Percentiles rank a stretch among this genome's conserved stretches.
phyloP scores from a whole-genome alignment of 2,329 filamentous ascomycete genomes.

The Aspergillus floridensis region DNA sequence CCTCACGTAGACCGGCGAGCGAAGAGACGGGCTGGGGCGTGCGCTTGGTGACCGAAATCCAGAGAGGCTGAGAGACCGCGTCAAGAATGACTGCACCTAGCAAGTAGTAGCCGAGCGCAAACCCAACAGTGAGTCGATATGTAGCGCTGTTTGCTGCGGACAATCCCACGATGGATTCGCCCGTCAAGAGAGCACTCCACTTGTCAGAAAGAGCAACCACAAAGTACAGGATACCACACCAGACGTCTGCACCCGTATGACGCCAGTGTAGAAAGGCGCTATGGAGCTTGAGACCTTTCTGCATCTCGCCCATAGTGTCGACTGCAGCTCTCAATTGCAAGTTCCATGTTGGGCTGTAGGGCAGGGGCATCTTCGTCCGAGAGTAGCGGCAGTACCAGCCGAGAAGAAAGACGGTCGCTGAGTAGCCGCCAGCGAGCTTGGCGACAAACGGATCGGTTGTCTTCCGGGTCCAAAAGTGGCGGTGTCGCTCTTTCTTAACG shows the following conservation, averaged over 20 bases:
- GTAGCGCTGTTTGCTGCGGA: constrained; percentile 34
- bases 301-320: constrained; percentile 52
- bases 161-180: constrained; percentile 43
- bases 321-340: constrained; percentile 54
- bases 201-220: constrained; percentile 55
- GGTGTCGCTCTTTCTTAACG: constrained; percentile 44
- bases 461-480: constrained; percentile 42
- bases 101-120: constrained; percentile 56
- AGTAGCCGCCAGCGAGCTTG: constrained; percentile 50
- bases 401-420: constrained; percentile 52
- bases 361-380: constrained; percentile 45
- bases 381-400: constrained; percentile 51
- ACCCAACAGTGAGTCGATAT: constrained; percentile 51
- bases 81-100: constrained; percentile 57
- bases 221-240: constrained; percentile 54
- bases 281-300: constrained; percentile 56
- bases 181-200: constrained; percentile 51
- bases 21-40: constrained; percentile 8
- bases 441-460: constrained; percentile 48
- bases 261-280: constrained; percentile 59
- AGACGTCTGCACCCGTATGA: constrained; percentile 53
- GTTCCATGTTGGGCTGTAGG: constrained; percentile 57
- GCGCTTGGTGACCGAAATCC: constrained; percentile 7
- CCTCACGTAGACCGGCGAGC: constrained; percentile 11
- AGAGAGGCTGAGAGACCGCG: constrained; percentile 32